A percentile compares a stretch with the other conserved stretches of the same genome.
phyloP scores from a whole-genome alignment of 1,284 basidiomycete genomes.

The Ustilago loliicola region DNA sequence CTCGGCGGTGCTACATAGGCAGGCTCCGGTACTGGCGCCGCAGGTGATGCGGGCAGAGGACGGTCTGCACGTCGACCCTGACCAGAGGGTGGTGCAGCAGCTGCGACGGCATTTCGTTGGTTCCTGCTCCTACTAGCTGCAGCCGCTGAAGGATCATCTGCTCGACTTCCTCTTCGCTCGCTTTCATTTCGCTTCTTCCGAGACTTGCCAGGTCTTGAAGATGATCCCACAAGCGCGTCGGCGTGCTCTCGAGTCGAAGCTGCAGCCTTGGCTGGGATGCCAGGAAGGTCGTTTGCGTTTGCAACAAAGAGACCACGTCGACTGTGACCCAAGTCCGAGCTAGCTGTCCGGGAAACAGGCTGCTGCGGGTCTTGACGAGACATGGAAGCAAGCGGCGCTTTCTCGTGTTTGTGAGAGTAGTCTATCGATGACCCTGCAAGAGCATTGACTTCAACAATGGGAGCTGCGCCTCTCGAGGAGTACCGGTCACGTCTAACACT shows the following conservation, averaged over 20 bases:
- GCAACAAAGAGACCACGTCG: constrained; percentile 26
- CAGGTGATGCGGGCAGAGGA: constrained; percentile 5
- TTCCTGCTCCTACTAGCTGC: background rate
- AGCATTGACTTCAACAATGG: background rate
- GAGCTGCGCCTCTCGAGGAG: constrained; percentile 28
- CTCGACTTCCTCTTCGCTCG: background rate
- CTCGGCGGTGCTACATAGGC: constrained; percentile 1
- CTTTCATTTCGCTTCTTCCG: constrained; percentile 13
- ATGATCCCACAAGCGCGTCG: constrained; percentile 20
- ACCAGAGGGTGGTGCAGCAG: constrained; percentile 9
- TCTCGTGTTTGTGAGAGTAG: constrained; percentile 17
- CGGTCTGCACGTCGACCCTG: constrained; percentile 14
- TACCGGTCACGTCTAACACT: constrained; percentile 22
- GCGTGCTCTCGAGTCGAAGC: constrained; percentile 28
- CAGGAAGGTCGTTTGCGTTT: constrained; percentile 22
- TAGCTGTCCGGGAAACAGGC: background rate
- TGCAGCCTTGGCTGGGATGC: constrained; percentile 22
- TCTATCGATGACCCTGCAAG: constrained; percentile 10
- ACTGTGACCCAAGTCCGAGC: constrained; percentile 3
- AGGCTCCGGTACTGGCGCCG: background rate
- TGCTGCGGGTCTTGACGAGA: constrained; percentile 1
- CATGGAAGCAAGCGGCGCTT: constrained; percentile 1
- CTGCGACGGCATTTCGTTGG: background rate
- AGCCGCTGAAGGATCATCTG: background rate
- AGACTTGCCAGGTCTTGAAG: constrained; percentile 2